Base-by-base conservation (phyloP, 495 filamentous ascomycete genomes). In the Penicillium desertorum region DNA sequence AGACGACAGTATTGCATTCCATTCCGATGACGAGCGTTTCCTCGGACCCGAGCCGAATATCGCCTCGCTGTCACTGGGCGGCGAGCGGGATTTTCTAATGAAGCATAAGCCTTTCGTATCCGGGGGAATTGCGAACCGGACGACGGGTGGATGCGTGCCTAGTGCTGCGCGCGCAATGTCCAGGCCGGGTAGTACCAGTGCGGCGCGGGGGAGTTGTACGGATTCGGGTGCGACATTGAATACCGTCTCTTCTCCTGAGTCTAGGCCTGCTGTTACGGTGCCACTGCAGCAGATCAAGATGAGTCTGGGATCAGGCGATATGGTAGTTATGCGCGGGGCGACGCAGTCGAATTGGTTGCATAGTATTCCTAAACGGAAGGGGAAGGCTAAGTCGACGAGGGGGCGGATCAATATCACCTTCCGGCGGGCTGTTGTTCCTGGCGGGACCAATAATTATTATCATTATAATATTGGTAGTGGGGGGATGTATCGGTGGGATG, bases 391-490 rank as follows among this genome's bases (percentile, higher is more conserved):
- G 54, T 72, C 74, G 11, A 76, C 80, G 30, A 74, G 68, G 22
- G 88, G 86, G 12, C 72, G 88, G 47, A 88, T 91, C 36, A 91
- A 91, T 62, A 89, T 90, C 60, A 91, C 89, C 4, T 88, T 90
- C 63, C 73, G 87, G 43, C 77, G 80, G 61, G 87, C 84, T 20
- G 70, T 87, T 60, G 73, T 84, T 20, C 83, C 77, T 49, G 86
- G 72, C 32, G 85, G 86, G 9, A 91, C 86, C 23, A 82, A 88
- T 63, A 91, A 90, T 68, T 88, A 87, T 65, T 86, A 87, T 67
- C 66, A 72, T 56, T 91, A 92, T 76, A 92, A 91, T 73, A 86
- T 92, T 60, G 88, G 89, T 0, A 73, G 66, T 45, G 86, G 88
- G 10, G 73, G 64, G 3, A 77, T 86, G 7, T 88, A 80, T 70